phyloP scores from a whole-genome alignment of 345 rosid genomes.

The Gynandropsis gynandra region DNA sequence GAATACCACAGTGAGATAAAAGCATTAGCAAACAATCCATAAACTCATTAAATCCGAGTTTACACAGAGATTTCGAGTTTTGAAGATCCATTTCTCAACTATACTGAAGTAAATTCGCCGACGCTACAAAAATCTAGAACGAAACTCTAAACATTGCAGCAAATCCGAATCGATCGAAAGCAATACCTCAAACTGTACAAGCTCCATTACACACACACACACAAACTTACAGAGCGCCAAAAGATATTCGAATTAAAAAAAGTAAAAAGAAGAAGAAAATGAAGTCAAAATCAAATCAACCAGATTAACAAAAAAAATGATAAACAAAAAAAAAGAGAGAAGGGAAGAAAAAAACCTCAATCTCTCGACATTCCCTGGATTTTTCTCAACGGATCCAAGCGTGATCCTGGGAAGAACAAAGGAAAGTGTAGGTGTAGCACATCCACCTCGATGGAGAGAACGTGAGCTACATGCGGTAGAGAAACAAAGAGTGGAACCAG shows the following conservation, averaged over 20 bases:
- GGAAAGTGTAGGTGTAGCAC: constrained; percentile 14
- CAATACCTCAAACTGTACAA: background rate
- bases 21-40: no score
- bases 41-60: no score
- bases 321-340: background rate
- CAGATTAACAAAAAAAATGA: background rate
- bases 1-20: no score
- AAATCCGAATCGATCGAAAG: background rate
- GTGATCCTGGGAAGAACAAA: constrained; percentile 11
- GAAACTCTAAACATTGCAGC: background rate
- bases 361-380: constrained; percentile 11
- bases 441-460: constrained; percentile 7
- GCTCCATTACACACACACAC: background rate
- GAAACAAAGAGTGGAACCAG: constrained; percentile 29
- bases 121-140: no score
- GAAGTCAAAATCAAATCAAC: background rate
- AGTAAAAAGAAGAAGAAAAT: background rate
- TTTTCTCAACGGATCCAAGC: constrained; percentile 22
- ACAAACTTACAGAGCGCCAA: background rate
- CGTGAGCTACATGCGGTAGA: constrained; percentile 22
- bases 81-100: no score
- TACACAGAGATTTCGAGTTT: no score
- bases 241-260: background rate
- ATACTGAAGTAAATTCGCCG: no score
- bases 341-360: constrained; percentile 14